Conservation (phyloP, 306 rosid species). For the Mimosa pudica region DNA sequence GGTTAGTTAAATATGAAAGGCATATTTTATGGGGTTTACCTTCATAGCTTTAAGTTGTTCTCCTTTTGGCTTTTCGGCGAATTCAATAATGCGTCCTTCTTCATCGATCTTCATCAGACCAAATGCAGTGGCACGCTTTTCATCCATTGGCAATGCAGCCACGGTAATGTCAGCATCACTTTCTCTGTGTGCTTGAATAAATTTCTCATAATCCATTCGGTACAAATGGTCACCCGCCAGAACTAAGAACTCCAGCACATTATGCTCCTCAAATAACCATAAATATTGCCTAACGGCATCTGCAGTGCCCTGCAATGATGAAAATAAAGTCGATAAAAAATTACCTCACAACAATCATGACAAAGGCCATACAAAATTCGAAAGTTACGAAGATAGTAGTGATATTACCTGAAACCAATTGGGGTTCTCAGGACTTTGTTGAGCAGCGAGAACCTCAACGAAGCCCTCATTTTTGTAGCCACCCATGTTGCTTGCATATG, state of each 20-base stretch:
- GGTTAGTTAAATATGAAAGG: constrained; percentile 1
- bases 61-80: constrained; percentile 94
- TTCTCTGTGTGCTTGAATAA: constrained; percentile 96
- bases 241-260: constrained; percentile 85
- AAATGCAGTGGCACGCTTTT: constrained; percentile 93
- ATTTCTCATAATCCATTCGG: constrained; percentile 94
- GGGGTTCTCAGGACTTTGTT: constrained; percentile 99
- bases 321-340: neutral
- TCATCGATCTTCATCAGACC: constrained; percentile 98
- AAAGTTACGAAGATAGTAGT: neutral
- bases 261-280: constrained; percentile 97
- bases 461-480: constrained; percentile 97
- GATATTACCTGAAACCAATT: constrained; percentile 93
- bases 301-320: constrained; percentile 77
- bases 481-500: constrained; percentile 95
- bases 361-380: constrained; percentile 5
- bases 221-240: constrained; percentile 96
- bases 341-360: constrained; percentile 9
- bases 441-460: constrained; percentile 98
- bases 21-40: constrained; percentile 40
- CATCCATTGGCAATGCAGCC: constrained; percentile 98
- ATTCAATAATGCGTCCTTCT: constrained; percentile 92
- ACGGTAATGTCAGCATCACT: constrained; percentile 96
- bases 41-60: constrained; percentile 95
- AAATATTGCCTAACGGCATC: constrained; percentile 97